Percentiles rank a stretch among this genome's conserved stretches.
These are phyloP conservation scores for Paramecium pentaurelia DNA, from an alignment of 73 alveolate species.

Conservation along the genomic window DNA sequence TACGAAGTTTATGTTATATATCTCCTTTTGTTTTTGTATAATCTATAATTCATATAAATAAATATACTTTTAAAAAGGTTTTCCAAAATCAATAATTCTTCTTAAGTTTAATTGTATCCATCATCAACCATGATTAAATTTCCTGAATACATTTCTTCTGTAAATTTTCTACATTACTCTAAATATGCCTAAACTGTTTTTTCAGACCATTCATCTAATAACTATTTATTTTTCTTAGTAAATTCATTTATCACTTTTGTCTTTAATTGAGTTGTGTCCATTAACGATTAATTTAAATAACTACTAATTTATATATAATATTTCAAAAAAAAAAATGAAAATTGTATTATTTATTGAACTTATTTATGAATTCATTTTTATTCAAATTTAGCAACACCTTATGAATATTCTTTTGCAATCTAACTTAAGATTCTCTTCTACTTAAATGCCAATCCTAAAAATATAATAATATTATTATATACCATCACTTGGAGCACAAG, in stretches of 20 bases:
- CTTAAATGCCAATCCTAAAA: not conserved
- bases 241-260: not conserved
- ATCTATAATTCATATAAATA: not conserved
- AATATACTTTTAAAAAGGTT: not conserved
- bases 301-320: not conserved
- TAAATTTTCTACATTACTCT: not conserved
- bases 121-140: not conserved
- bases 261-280: not conserved
- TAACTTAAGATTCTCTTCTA: not conserved
- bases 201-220: conserved; percentile 41
- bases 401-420: not conserved
- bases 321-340: not conserved
- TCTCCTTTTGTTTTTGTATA: not conserved
- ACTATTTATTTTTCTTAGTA: not conserved
- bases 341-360: not conserved
- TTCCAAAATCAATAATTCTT: not conserved
- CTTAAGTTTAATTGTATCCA: not conserved
- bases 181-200: not conserved
- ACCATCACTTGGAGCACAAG: conserved; percentile 22
- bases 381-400: not conserved
- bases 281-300: conserved; percentile 27
- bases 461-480: not conserved
- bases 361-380: not conserved
- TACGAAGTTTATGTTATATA: not conserved
- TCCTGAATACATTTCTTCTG: conserved; percentile 31